Base-by-base conservation (phyloP, 129 eudicot species). In the Calendula officinalis region DNA sequence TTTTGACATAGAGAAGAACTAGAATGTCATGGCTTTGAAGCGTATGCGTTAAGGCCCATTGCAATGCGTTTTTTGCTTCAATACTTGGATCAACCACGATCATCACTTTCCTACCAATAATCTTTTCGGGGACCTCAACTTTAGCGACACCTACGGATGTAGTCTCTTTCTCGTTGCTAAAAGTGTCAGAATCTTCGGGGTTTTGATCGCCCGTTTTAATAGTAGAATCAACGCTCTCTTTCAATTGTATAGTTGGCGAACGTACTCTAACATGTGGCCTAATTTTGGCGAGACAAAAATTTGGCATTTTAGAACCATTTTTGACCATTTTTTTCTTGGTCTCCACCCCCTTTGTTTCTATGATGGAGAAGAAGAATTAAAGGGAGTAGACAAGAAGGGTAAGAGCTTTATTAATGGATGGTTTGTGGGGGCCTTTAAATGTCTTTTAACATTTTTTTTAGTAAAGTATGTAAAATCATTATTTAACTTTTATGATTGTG, bases 21-120 rank as follows among this genome's bases (percentile, higher is more conserved):
- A 91, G 41, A 16, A 57, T 11, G 60, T 91, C 97, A 14, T 84
- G 82, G 50, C 62, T 75, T 33, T 87, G 97, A n/a, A 87, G 77
- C 4, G 90, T 64, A 56, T 91, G 97, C 42, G 87, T 84, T 8
- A 91, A 76, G 37, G 90, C 90, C 97, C 97, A 91, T 54, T 82
- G 90, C 64, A 91, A 68, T 0, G 97, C 97, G 51, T 71, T 77
- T 62, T 80, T 91, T 4, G 95, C 82, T 66, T 84, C 95, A 1
- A 66, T 8, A 51, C 85, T 87, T 5, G 95, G 69, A 80, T 91
- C 97, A 13, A 82, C 87, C 34, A 91, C 95, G 3, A 91, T 69
- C 95, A 91, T 86, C 45, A 91, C 81, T 60, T 76, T 91, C 79
- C 94, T 78, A 38, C 86, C 83, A 37, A 52, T 17, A 8, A 68